Base-by-base conservation (phyloP, 495 filamentous ascomycete species). In the Thermothielavioides terrestris region DNA sequence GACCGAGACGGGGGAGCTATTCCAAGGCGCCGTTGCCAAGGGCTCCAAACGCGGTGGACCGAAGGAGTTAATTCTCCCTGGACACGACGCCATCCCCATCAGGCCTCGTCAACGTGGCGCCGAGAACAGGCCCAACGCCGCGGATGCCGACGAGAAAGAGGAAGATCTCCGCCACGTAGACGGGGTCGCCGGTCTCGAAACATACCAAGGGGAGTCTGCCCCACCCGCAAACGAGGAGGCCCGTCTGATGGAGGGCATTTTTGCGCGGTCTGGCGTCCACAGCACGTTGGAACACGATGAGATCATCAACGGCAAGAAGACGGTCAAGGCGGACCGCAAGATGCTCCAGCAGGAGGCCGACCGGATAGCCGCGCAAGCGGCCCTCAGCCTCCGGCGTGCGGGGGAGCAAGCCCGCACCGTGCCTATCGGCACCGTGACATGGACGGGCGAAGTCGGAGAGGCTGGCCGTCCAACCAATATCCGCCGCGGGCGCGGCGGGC, bases 251-350 rank as follows among this genome's bases (percentile, higher is more conserved):
- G 82, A 91, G 50, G 82, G 83, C 46, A 84, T 98, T 48, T 94
- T 98, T 56, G 80, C 89, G 11, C 77, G 80, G 5, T 84, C 88
- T 1, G 88, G 84, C 2, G 84, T 98, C 0, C 86, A 92, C 53
- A 84, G 83, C 23, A 84, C 88, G 0, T 73, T 94, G 2, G 85
- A 95, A 50, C 91, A 98, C 58, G 92, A 97, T 52, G 77, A 85
- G 26, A 89, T 96, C 56, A 77, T 96, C 49, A 77, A 76, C 49
- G 73, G 70, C 38, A 84, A 81, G 57, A 75, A 76, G 20, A 73
- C 75, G 20, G 62, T 85, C 36, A 71, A 72, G 32, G 84, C 84
- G 0, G 82, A 95, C 50, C 80, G 77, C 18, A 76, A 76, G 48
- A 81, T 87, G 52, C 79, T 94, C 35, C 83, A 88, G 54, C 77